Conservation (phyloP, 2,329 filamentous ascomycete species). For the Fusarium citri region DNA sequence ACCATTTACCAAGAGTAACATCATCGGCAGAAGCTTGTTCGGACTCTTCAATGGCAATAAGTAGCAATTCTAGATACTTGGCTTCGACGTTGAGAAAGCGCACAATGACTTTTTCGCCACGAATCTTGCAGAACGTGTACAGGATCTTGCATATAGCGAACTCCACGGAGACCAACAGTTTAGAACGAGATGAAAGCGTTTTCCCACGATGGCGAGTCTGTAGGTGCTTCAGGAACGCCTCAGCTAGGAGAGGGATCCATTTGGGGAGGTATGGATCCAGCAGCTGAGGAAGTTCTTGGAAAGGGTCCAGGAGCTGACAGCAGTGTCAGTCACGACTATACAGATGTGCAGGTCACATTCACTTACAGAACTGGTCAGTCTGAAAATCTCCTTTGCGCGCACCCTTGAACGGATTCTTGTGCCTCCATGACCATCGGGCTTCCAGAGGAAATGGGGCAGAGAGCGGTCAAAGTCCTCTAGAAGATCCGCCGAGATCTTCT, state of each 20-base stretch:
- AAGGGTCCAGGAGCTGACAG: slow-evolving; percentile 76
- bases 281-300: slow-evolving; percentile 95
- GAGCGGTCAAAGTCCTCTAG: slow-evolving; percentile 68
- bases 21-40: slow-evolving; percentile 50
- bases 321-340: background rate
- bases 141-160: slow-evolving; percentile 82
- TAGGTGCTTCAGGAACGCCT: slow-evolving; percentile 79
- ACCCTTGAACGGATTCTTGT: slow-evolving; percentile 61
- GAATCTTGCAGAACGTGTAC: slow-evolving; percentile 93
- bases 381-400: slow-evolving; percentile 60
- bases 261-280: slow-evolving; percentile 84
- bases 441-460: slow-evolving; percentile 64
- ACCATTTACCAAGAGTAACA: slow-evolving; percentile 56
- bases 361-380: slow-evolving; percentile 60
- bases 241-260: slow-evolving; percentile 79
- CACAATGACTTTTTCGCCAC: slow-evolving; percentile 91
- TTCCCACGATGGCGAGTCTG: slow-evolving; percentile 58
- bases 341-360: background rate
- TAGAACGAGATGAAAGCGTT: slow-evolving; percentile 46
- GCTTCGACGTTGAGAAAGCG: slow-evolving; percentile 93
- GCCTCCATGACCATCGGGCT: slow-evolving; percentile 59
- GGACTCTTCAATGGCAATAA: slow-evolving; percentile 76
- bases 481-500: slow-evolving; percentile 69
- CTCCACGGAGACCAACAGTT: slow-evolving; percentile 67
- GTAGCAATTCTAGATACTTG: slow-evolving; percentile 82